phyloP scores from a whole-genome alignment of 2,329 filamentous ascomycete genomes.

The Colletotrichum sp. region DNA sequence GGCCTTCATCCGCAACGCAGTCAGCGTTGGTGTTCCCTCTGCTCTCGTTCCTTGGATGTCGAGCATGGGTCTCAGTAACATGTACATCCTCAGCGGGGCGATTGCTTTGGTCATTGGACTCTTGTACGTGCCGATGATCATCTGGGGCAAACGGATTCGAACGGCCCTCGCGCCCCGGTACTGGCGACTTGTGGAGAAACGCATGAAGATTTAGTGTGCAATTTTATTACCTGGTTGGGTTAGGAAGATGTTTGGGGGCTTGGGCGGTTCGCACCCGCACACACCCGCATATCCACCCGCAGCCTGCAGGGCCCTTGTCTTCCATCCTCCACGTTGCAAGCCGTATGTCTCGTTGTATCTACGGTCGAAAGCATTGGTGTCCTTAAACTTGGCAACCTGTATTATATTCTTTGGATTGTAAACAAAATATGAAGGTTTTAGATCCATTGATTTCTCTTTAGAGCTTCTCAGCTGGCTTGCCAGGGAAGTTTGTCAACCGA shows the following conservation, averaged over 20 bases:
- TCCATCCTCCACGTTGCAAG: not conserved
- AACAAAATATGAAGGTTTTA: not conserved
- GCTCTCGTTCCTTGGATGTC: conserved; percentile 33
- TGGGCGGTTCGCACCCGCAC: not conserved
- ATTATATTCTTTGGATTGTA: not conserved
- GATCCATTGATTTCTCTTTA: not conserved
- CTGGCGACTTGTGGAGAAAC: conserved; percentile 13
- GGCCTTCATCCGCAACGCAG: conserved; percentile 34
- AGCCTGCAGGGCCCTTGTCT: not conserved
- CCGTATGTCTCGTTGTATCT: not conserved
- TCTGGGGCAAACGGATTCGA: conserved; percentile 35
- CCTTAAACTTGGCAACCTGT: not conserved
- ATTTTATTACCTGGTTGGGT: not conserved
- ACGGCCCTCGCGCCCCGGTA: conserved; percentile 11
- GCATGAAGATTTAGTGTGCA: not conserved
- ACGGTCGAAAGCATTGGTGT: not conserved
- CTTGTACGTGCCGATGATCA: conserved; percentile 31
- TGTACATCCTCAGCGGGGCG: conserved; percentile 30
- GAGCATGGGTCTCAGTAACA: conserved; percentile 31
- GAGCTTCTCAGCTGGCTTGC: conserved; percentile 2
- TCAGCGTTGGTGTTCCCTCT: conserved; percentile 32
- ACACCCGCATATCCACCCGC: not conserved
- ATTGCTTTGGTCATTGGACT: conserved; percentile 27
- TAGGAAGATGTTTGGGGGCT: not conserved
- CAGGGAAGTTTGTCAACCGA: conserved; percentile 26